A percentile compares a stretch with the other conserved stretches of the same genome.
These are phyloP conservation scores for Salix exigua DNA, from an alignment of 345 rosid species.

Conservation along the genomic window DNA sequence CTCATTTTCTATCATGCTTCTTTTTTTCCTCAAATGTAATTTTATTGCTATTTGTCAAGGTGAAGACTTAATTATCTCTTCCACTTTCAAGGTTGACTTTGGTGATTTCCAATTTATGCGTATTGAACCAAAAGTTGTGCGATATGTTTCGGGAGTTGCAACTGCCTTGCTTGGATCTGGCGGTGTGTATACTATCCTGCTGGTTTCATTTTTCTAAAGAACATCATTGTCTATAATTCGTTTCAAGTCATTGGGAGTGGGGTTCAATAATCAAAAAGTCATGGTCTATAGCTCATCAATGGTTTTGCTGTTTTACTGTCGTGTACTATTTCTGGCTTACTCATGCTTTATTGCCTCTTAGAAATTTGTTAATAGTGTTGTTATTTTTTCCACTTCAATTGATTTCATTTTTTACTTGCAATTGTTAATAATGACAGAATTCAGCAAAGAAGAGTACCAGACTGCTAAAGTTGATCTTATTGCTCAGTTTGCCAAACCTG, in stretches of 20 bases:
- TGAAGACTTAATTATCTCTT: slow-evolving; percentile 15
- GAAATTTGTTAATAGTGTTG: neutral
- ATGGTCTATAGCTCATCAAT: neutral
- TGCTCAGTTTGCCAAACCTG: slow-evolving; percentile 79
- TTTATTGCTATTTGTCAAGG: neutral
- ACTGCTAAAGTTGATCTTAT: slow-evolving; percentile 82
- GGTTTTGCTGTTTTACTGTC: neutral
- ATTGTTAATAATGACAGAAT: slow-evolving; percentile 43
- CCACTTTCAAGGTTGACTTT: slow-evolving; percentile 75
- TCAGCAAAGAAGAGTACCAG: slow-evolving; percentile 62
- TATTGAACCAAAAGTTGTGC: slow-evolving; percentile 72
- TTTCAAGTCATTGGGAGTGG: neutral
- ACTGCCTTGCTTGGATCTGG: slow-evolving; percentile 92
- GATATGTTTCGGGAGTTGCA: slow-evolving; percentile 87
- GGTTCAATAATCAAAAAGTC: neutral
- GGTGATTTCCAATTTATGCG: slow-evolving; percentile 88
- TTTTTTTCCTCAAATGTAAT: neutral
- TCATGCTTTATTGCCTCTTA: neutral
- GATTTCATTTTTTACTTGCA: neutral
- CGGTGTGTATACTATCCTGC: slow-evolving; percentile 47
- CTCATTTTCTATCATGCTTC: slow-evolving; percentile 5
- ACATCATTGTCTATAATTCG: neutral
- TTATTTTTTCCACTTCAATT: neutral
- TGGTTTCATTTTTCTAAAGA: neutral
- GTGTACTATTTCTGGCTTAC: neutral